These are phyloP conservation scores for Piedraia hortae DNA, from an alignment of 2,329 filamentous ascomycete genomes.

Conservation along the genomic window DNA sequence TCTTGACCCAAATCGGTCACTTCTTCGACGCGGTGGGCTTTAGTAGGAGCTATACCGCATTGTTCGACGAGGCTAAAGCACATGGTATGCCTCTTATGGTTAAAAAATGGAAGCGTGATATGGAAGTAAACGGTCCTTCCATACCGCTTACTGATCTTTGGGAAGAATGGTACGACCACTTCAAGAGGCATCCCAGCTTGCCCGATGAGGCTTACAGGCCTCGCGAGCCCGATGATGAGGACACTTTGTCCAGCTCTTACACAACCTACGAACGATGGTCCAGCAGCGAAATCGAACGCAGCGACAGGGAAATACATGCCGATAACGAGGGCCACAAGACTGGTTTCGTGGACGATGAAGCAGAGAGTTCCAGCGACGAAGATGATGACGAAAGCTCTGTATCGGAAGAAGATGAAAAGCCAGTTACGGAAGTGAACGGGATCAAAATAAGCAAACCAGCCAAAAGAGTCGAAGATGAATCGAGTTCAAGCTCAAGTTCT, in stretches of 20 bases:
- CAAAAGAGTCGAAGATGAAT: too few species aligned
- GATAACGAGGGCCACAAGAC: slow-evolving; percentile 4
- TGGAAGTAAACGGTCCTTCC: slow-evolving; percentile 4
- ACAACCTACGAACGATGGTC: too few species aligned
- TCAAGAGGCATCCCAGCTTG: too few species aligned
- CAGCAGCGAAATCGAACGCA: slow-evolving; percentile 3
- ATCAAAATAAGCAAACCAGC: too few species aligned
- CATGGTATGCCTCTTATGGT: slow-evolving; percentile 7
- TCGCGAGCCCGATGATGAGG: too few species aligned
- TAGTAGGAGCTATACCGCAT: slow-evolving; percentile 8
- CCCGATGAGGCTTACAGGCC: too few species aligned
- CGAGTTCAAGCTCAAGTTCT: too few species aligned
- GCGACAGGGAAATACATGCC: slow-evolving; percentile 3
- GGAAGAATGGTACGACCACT: slow-evolving; percentile 6
- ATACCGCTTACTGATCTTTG: slow-evolving; percentile 7
- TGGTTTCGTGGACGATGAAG: slow-evolving; percentile 1
- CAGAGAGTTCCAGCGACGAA: slow-evolving; percentile 1
- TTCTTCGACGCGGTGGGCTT: slow-evolving; percentile 11
- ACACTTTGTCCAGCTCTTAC: too few species aligned
- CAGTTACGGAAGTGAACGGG: too few species aligned
- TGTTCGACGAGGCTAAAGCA: slow-evolving; percentile 11
- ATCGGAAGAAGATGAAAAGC: slow-evolving; percentile 2
- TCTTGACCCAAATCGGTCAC: slow-evolving; percentile 8
- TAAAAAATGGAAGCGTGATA: slow-evolving; percentile 5
- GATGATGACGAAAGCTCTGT: slow-evolving; percentile 4